Evolutionary conservation across 1,139 yeast genomes (phyloP).

Genomic region (Yarrowia galli): DNA sequence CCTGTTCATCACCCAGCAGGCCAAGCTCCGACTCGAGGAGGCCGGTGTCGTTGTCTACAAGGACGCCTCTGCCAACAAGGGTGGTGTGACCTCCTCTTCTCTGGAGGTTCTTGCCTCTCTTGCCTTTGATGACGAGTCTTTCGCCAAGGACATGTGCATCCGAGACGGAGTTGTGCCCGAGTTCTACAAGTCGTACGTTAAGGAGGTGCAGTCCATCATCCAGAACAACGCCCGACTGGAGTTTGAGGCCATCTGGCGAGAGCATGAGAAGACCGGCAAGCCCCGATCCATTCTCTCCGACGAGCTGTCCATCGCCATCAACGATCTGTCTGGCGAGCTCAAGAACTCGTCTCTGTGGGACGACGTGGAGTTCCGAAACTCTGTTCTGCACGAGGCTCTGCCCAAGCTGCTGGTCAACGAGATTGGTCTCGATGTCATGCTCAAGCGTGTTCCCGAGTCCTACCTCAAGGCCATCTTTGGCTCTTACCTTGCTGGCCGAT

Average conservation of each 20-base stretch:
- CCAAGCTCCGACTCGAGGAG: slow-evolving; percentile 81
- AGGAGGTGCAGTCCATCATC: slow-evolving; percentile 78
- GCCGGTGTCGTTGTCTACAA: slow-evolving; percentile 89
- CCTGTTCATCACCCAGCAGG: slow-evolving; percentile 91
- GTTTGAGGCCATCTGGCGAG: slow-evolving; percentile 86
- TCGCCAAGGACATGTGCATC: slow-evolving; percentile 73
- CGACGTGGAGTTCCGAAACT: slow-evolving; percentile 77
- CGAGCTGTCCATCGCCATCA: slow-evolving; percentile 82
- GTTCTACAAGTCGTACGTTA: slow-evolving; percentile 82
- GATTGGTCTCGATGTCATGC: slow-evolving; percentile 66
- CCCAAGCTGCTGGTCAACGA: slow-evolving; percentile 75
- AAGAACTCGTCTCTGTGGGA: slow-evolving; percentile 87
- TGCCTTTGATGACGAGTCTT: slow-evolving; percentile 85
- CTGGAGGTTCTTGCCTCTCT: slow-evolving; percentile 94
- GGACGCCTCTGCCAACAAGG: slow-evolving; percentile 97
- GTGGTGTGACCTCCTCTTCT: slow-evolving; percentile 98
- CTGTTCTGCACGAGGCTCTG: slow-evolving; percentile 74
- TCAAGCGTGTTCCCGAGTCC: slow-evolving; percentile 83
- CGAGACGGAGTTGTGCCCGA: slow-evolving; percentile 58
- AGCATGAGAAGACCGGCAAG: slow-evolving; percentile 69
- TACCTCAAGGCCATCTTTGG: slow-evolving; percentile 92
- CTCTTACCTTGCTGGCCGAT: slow-evolving; percentile 85
- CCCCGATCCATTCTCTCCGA: slow-evolving; percentile 85
- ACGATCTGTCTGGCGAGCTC: slow-evolving; percentile 87
- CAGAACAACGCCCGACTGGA: slow-evolving; percentile 81